These are phyloP conservation scores for Cystobasidium tubakii DNA, from an alignment of 768 basidiomycete species.

Conservation along the genomic window DNA sequence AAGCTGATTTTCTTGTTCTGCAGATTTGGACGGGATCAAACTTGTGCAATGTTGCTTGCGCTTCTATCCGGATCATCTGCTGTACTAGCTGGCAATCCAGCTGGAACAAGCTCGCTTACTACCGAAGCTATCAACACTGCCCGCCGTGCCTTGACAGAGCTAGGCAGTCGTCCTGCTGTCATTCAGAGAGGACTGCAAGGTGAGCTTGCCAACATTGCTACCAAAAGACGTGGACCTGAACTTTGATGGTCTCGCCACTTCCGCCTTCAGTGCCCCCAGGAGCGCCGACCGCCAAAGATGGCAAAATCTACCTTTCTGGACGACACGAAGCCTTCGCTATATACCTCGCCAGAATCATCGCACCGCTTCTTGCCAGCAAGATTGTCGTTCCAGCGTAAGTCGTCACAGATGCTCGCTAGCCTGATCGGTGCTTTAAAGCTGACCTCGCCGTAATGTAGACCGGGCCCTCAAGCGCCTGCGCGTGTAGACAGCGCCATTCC, in stretches of 20 bases:
- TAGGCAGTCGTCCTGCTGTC: conserved; percentile 57
- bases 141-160: conserved; percentile 42
- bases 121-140: conserved; percentile 42
- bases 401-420: not conserved
- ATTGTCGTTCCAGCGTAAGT: conserved; percentile 49
- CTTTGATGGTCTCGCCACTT: not conserved
- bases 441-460: conserved; percentile 11
- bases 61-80: conserved; percentile 61
- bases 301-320: conserved; percentile 63
- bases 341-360: conserved; percentile 75
- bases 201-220: conserved; percentile 35
- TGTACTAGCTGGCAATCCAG: not conserved
- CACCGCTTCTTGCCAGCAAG: conserved; percentile 80
- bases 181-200: conserved; percentile 42
- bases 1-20: not conserved
- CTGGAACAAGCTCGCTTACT: conserved; percentile 53
- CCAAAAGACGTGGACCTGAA: not conserved
- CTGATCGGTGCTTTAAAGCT: not conserved
- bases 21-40: conserved; percentile 86
- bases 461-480: conserved; percentile 36
- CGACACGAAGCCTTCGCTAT: conserved; percentile 80
- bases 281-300: conserved; percentile 36
- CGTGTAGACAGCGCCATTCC: conserved; percentile 54
- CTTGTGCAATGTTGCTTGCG: conserved; percentile 82
- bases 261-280: not conserved